Percentiles rank a stretch among this genome's conserved stretches.
Evolutionary conservation across 805 yeast species (phyloP).

Genomic region (Sugiyamaella lignohabitans): DNA sequence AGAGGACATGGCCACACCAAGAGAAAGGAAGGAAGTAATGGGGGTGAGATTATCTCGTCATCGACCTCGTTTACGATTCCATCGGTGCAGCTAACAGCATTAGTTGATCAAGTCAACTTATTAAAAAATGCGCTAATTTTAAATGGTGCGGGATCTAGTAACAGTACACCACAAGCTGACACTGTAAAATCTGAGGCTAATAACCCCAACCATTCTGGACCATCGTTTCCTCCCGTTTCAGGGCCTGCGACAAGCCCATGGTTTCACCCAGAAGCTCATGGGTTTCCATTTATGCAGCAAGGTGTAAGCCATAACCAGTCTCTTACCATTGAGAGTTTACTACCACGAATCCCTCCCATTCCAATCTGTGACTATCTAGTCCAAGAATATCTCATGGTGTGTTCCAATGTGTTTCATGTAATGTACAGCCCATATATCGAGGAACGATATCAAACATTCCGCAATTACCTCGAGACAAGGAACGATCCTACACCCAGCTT

Average conservation of each 20-base stretch:
- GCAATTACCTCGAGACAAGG: background rate
- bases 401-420: conserved; percentile 7
- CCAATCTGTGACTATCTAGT: conserved; percentile 9
- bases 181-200: background rate
- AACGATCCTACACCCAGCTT: background rate
- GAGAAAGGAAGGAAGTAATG: too few species aligned
- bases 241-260: background rate
- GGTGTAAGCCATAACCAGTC: background rate
- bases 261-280: background rate
- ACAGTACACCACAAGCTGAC: background rate
- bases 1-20: too few species aligned
- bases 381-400: conserved; percentile 1
- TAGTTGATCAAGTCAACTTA: conserved; percentile 7
- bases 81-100: conserved; percentile 6
- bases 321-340: background rate
- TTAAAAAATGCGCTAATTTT: conserved; percentile 7
- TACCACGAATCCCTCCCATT: conserved; percentile 5
- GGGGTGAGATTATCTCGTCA: too few species aligned
- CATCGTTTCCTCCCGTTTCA: background rate
- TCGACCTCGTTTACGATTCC: conserved; percentile 4
- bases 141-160: too few species aligned
- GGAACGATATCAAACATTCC: conserved; percentile 2
- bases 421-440: conserved; percentile 4
- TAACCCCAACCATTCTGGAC: too few species aligned
- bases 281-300: background rate